Evolutionary conservation across 2,329 filamentous ascomycete genomes (phyloP).

Genomic region (Diaporthe citrichinensis): DNA sequence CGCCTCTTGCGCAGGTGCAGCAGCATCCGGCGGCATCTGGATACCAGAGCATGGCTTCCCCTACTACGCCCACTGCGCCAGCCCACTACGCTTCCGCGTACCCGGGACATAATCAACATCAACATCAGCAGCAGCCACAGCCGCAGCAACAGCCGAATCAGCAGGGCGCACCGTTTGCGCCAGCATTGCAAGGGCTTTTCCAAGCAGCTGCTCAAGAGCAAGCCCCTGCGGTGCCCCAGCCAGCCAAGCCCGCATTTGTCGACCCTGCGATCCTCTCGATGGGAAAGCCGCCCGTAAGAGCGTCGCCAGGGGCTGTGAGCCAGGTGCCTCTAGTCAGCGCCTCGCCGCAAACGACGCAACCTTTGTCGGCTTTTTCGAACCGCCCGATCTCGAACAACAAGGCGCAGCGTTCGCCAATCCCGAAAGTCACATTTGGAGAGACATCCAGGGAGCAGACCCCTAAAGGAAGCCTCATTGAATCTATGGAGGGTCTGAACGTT

Average conservation of each 20-base stretch:
- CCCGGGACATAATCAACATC: conserved; percentile 5
- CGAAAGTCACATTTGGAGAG: conserved; percentile 35
- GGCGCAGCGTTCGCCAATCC: conserved; percentile 30
- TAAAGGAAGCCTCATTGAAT: conserved; percentile 42
- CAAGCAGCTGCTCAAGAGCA: conserved; percentile 47
- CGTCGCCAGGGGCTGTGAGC: conserved; percentile 33
- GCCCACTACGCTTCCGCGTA: conserved; percentile 9
- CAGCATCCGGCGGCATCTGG: not conserved
- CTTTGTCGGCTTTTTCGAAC: conserved; percentile 34
- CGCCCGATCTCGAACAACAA: conserved; percentile 29
- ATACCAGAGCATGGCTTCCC: conserved; percentile 28
- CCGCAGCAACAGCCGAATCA: conserved; percentile 31
- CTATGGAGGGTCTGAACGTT: conserved; percentile 46
- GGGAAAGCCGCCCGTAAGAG: conserved; percentile 57
- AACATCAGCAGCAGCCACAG: conserved; percentile 5
- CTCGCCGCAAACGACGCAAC: conserved; percentile 45
- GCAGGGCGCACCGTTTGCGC: conserved; percentile 28
- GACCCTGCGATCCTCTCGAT: conserved; percentile 88
- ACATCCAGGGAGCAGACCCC: conserved; percentile 42
- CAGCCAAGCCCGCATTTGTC: conserved; percentile 67
- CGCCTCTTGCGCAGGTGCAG: conserved; percentile 31
- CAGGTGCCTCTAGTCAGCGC: conserved; percentile 19
- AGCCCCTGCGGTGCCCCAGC: conserved; percentile 45
- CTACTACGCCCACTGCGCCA: conserved; percentile 24
- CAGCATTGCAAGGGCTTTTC: conserved; percentile 44